Conservation (phyloP, 2,329 filamentous ascomycete species). For the Fusarium graminum region DNA sequence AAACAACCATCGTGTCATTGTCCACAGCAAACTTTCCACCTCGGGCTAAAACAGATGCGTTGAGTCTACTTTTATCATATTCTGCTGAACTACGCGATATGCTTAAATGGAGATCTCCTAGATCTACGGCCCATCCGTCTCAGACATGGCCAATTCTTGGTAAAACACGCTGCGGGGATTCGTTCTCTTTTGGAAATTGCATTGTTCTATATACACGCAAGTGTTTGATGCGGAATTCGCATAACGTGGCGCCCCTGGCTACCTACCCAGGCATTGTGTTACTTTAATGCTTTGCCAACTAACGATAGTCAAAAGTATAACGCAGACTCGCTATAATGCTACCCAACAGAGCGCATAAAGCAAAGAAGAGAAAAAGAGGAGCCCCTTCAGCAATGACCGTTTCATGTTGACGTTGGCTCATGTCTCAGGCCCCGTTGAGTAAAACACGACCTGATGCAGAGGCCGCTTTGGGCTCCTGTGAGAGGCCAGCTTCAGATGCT, state of each 20-base stretch:
- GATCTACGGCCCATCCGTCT: constrained; percentile 28
- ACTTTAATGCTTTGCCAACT: too few relatives aligned
- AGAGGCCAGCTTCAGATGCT: too few relatives aligned
- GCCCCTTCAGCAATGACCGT: constrained; percentile 33
- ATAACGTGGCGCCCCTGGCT: constrained; percentile 17
- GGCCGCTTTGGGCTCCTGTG: too few relatives aligned
- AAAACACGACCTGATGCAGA: constrained; percentile 44
- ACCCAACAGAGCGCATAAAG: constrained; percentile 5
- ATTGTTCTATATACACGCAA: constrained; percentile 27
- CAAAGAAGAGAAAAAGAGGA: constrained; percentile 34
- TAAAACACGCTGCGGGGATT: constrained; percentile 4
- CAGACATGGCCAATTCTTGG: not conserved
- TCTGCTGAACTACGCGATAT: constrained; percentile 4
- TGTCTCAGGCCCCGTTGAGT: constrained; percentile 45
- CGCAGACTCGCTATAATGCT: not conserved
- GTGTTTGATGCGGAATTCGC: constrained; percentile 22
- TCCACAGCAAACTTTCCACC: not conserved
- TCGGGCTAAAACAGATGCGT: constrained; percentile 11
- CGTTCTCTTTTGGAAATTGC: constrained; percentile 18
- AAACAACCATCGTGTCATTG: not conserved
- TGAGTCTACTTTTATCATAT: constrained; percentile 19
- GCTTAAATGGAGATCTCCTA: constrained; percentile 31
- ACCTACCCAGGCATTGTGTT: constrained; percentile 13
- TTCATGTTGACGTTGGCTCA: constrained; percentile 41
- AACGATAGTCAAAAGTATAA: too few relatives aligned